Conservation (phyloP, 768 basidiomycete species). For the Pleurotus citrinopileatus region DNA sequence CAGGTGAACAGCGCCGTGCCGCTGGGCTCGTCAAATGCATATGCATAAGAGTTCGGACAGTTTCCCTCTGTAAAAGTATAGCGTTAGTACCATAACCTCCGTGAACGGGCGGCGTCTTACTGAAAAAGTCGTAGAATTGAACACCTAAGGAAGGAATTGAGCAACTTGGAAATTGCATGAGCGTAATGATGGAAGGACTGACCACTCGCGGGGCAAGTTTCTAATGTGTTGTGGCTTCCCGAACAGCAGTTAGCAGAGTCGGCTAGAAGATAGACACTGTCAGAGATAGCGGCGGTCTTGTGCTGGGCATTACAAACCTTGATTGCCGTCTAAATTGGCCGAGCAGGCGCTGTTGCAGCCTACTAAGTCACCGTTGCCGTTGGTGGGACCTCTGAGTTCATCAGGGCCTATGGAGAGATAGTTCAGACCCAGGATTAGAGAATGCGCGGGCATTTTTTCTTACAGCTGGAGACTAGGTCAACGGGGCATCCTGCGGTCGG, state of each 20-base stretch:
- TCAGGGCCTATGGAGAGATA: constrained; percentile 17
- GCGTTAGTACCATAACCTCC: no score
- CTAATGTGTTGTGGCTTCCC: constrained; percentile 46
- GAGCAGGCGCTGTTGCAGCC: constrained; percentile 2
- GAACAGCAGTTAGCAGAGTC: constrained; percentile 70
- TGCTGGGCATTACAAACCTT: constrained; percentile 22
- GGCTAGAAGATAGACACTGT: constrained; percentile 21
- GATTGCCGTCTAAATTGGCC: constrained; percentile 30
- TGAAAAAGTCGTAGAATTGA: constrained; percentile 37
- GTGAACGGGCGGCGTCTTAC: no score
- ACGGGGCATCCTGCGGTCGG: constrained; percentile 54
- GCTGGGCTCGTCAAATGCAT: constrained; percentile 53
- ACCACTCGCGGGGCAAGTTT: constrained; percentile 53
- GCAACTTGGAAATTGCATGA: background rate
- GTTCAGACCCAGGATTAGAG: no score
- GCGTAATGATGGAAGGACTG: background rate
- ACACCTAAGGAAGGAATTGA: constrained; percentile 23
- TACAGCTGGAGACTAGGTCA: constrained; percentile 59
- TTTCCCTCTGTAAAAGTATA: constrained; percentile 31
- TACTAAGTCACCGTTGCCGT: background rate
- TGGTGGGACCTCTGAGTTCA: background rate
- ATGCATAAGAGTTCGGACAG: constrained; percentile 48
- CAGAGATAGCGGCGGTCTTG: background rate
- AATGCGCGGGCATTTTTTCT: constrained; percentile 26
- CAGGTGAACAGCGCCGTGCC: constrained; percentile 55